phyloP scores from a whole-genome alignment of 2,329 filamentous ascomycete genomes.

The Bipolaris cookei region DNA sequence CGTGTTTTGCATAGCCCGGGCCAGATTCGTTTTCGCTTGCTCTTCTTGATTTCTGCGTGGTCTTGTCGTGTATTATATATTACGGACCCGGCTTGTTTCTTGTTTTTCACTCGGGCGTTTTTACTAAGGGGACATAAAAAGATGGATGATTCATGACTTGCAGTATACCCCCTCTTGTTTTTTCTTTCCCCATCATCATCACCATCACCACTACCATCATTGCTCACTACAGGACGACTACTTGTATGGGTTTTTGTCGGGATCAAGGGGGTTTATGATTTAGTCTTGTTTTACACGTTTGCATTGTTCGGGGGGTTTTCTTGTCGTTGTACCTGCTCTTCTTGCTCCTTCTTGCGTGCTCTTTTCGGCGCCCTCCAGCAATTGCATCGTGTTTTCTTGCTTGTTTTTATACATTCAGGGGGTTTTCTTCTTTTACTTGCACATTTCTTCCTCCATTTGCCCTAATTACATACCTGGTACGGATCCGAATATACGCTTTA shows the following conservation, averaged over 20 bases:
- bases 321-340: neutral
- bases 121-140: constrained; percentile 2
- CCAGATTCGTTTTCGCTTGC: neutral
- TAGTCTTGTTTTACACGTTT: neutral
- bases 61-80: constrained; percentile 2
- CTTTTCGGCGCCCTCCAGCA: no score
- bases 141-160: constrained; percentile 9
- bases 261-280: neutral
- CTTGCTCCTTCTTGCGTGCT: no score
- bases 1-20: constrained; percentile 5
- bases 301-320: neutral
- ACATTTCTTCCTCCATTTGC: no score
- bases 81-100: neutral
- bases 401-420: no score
- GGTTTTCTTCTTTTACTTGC: no score
- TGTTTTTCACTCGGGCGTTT: neutral
- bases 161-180: constrained; percentile 3
- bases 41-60: neutral
- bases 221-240: no score
- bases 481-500: no score
- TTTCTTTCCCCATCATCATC: neutral
- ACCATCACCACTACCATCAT: no score
- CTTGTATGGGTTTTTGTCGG: no score
- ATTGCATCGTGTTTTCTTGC: no score
- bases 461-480: no score